These are phyloP conservation scores for Rutstroemia sp. DNA, from an alignment of 2,329 filamentous ascomycete genomes.

Conservation along the genomic window DNA sequence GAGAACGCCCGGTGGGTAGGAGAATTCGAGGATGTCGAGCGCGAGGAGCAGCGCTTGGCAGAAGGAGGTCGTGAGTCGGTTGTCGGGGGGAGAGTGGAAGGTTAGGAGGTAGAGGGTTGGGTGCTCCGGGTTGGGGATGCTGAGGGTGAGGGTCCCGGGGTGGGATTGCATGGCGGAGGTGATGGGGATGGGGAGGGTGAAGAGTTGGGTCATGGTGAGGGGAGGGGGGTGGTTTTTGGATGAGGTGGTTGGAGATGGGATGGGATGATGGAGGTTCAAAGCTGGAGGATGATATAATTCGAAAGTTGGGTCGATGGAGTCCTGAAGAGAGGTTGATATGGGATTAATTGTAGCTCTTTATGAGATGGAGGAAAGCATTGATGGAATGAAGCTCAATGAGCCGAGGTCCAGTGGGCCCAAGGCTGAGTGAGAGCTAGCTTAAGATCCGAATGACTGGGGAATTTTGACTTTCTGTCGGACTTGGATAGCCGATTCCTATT, in stretches of 20 bases:
- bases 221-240: background rate
- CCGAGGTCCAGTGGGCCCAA: no score
- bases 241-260: background rate
- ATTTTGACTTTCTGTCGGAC: no score
- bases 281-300: background rate
- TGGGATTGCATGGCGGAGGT: slow-evolving; percentile 33
- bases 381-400: no score
- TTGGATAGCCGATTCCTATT: no score
- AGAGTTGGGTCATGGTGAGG: slow-evolving; percentile 33
- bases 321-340: background rate
- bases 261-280: background rate
- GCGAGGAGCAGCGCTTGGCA: slow-evolving; percentile 60
- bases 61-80: slow-evolving; percentile 63
- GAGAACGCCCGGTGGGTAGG: slow-evolving; percentile 62
- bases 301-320: background rate
- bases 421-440: no score
- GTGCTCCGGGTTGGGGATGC: slow-evolving; percentile 42
- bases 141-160: slow-evolving; percentile 55
- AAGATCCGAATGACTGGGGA: no score
- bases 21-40: slow-evolving; percentile 64
- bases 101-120: slow-evolving; percentile 61
- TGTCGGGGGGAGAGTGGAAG: slow-evolving; percentile 65
- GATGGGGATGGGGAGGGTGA: slow-evolving; percentile 50
- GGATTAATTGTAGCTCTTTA: background rate
- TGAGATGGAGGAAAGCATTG: background rate